Conservation (phyloP, 305 asterid species). For the Solanum hybrid region DNA sequence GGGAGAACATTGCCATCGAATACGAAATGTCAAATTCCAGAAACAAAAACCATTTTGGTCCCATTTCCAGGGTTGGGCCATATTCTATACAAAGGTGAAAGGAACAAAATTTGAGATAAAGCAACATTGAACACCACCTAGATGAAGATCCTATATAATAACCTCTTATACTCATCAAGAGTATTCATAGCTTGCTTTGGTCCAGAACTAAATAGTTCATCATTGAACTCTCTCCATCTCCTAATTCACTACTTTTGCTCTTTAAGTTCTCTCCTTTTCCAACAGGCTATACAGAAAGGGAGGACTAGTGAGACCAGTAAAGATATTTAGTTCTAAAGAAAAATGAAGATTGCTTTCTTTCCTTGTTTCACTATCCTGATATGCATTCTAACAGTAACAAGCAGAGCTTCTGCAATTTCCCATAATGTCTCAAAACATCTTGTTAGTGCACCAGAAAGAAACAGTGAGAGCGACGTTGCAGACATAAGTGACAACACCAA, state of each 20-base stretch:
- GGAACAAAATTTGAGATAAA: not conserved
- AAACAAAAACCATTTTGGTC: not conserved
- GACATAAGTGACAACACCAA: not conserved
- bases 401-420: conserved; percentile 17
- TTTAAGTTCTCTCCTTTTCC: not conserved
- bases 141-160: conserved; percentile 6
- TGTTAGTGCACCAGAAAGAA: not conserved
- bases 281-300: not conserved
- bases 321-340: not conserved
- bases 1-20: not conserved
- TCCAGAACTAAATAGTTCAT: not conserved
- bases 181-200: not conserved
- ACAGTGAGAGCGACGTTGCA: conserved; percentile 12
- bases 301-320: not conserved
- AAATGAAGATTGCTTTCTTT: conserved; percentile 11
- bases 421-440: conserved; percentile 3
- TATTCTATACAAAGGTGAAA: not conserved
- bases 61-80: not conserved
- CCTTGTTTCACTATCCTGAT: conserved; percentile 18
- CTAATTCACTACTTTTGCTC: not conserved
- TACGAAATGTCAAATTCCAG: not conserved
- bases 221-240: not conserved
- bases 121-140: not conserved
- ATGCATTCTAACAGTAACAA: conserved; percentile 8
- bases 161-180: not conserved